Evolutionary conservation across 164 flowering plant species (phyloP).

Genomic region (Dillenia turbinata): DNA sequence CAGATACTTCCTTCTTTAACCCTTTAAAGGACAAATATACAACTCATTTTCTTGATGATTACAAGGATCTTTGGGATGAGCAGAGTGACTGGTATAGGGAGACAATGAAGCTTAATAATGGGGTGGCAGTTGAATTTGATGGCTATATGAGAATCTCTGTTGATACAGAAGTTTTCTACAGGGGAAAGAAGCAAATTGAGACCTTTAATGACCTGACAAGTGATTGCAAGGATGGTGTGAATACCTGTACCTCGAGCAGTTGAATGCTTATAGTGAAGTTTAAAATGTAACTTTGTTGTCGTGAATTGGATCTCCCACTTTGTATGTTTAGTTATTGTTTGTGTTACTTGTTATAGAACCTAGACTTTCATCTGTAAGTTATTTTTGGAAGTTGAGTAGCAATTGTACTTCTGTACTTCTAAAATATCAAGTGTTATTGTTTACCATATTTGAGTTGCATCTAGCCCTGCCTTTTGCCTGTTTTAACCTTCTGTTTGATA

Average conservation of each 20-base stretch:
- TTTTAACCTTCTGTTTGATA: too few relatives aligned
- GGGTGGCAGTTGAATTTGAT: conserved; percentile 78
- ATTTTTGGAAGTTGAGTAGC: too few relatives aligned
- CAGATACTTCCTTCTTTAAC: conserved; percentile 59
- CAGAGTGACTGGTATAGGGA: conserved; percentile 82
- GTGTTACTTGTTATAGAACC: too few relatives aligned
- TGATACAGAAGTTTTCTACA: conserved; percentile 87
- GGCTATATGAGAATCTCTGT: conserved; percentile 86
- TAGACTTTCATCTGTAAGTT: too few relatives aligned
- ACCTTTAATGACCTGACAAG: conserved; percentile 90
- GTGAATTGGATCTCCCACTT: too few relatives aligned
- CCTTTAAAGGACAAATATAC: conserved; percentile 85
- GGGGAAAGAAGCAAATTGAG: conserved; percentile 87
- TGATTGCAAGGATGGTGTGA: conserved; percentile 45
- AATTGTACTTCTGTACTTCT: too few relatives aligned
- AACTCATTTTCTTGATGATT: conserved; percentile 82
- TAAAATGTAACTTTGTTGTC: too few relatives aligned
- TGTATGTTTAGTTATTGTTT: too few relatives aligned
- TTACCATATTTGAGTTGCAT: too few relatives aligned
- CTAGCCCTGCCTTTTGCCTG: too few relatives aligned
- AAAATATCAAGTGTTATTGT: too few relatives aligned
- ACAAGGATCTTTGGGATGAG: conserved; percentile 81
- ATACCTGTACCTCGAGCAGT: conserved; percentile 18
- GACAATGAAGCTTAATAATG: conserved; percentile 60
- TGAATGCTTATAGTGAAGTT: conserved; percentile 3